Evolutionary conservation across 2,329 filamentous ascomycete genomes (phyloP).

Genomic region (Monosporascus sp.): DNA sequence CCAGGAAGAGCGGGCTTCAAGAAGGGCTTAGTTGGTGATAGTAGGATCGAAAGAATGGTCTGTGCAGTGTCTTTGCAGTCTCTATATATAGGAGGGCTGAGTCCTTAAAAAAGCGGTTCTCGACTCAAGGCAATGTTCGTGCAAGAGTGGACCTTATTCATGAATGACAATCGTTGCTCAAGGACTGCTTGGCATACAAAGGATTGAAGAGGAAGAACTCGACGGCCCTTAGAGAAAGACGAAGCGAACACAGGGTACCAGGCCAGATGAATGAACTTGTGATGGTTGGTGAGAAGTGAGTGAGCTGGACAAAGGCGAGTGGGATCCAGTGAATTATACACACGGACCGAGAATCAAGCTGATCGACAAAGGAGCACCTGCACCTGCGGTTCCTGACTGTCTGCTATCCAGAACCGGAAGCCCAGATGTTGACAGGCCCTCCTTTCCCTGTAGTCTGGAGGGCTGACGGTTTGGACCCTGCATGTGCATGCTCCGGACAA

Average conservation of each 20-base stretch:
- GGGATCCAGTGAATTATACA: not conserved
- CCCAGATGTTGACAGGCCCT: no score
- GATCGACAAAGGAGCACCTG: not conserved
- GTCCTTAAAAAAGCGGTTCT: not conserved
- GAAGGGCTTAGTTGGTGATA: not conserved
- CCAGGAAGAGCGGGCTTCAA: no score
- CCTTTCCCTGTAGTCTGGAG: no score
- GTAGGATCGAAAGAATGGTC: not conserved
- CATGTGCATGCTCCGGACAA: not conserved
- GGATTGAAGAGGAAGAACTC: not conserved
- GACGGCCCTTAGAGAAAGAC: not conserved
- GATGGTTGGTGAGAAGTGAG: not conserved
- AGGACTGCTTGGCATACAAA: no score
- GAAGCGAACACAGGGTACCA: not conserved
- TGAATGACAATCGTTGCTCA: no score
- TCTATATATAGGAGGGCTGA: not conserved
- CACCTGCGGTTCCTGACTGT: not conserved
- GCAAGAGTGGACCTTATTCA: no score
- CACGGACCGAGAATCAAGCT: not conserved
- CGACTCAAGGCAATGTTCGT: no score
- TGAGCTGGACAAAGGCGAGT: not conserved
- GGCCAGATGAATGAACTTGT: not conserved
- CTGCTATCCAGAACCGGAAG: not conserved
- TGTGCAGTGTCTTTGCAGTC: not conserved
- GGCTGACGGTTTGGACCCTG: no score